phyloP scores from a whole-genome alignment of 495 filamentous ascomycete genomes.

The Penicillium paxilli region DNA sequence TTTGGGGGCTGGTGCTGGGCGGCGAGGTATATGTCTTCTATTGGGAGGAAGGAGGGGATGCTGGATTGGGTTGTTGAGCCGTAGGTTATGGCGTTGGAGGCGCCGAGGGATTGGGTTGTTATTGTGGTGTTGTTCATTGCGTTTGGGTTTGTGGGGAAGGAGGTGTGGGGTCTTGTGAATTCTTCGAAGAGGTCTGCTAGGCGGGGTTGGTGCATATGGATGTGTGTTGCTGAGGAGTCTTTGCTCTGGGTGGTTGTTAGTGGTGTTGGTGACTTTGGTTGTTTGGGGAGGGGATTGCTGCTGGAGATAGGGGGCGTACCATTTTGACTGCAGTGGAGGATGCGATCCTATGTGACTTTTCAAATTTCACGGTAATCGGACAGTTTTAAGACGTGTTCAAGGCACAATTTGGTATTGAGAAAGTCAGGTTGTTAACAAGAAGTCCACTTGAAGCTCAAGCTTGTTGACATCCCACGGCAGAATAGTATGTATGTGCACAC shows the following conservation, averaged over 20 bases:
- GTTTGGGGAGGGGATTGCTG: not conserved
- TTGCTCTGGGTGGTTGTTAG: slow-evolving; percentile 63
- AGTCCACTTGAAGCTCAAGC: not conserved
- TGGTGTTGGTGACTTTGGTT: slow-evolving; percentile 2
- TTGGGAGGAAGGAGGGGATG: slow-evolving; percentile 48
- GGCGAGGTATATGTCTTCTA: slow-evolving; percentile 81
- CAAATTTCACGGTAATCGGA: no score
- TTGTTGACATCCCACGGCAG: not conserved
- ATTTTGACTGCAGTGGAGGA: slow-evolving; percentile 15
- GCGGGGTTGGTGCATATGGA: slow-evolving; percentile 80
- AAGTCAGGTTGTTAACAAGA: not conserved
- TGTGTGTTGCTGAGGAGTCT: slow-evolving; percentile 82
- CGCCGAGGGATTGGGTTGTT: slow-evolving; percentile 9
- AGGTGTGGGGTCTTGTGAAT: slow-evolving; percentile 53
- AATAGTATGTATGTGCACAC: not conserved
- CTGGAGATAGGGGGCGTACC: slow-evolving; percentile 4
- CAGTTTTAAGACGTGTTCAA: not conserved
- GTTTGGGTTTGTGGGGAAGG: slow-evolving; percentile 22
- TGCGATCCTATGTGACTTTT: no score
- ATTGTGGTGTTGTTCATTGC: slow-evolving; percentile 14
- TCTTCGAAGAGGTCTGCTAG: slow-evolving; percentile 93
- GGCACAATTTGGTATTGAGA: not conserved
- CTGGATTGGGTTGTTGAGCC: slow-evolving; percentile 35
- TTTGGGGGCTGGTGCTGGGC: slow-evolving; percentile 90
- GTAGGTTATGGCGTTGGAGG: slow-evolving; percentile 30